These are phyloP conservation scores for Talaromyces pinophilus DNA, from an alignment of 2,329 filamentous ascomycete genomes.

Conservation along the genomic window DNA sequence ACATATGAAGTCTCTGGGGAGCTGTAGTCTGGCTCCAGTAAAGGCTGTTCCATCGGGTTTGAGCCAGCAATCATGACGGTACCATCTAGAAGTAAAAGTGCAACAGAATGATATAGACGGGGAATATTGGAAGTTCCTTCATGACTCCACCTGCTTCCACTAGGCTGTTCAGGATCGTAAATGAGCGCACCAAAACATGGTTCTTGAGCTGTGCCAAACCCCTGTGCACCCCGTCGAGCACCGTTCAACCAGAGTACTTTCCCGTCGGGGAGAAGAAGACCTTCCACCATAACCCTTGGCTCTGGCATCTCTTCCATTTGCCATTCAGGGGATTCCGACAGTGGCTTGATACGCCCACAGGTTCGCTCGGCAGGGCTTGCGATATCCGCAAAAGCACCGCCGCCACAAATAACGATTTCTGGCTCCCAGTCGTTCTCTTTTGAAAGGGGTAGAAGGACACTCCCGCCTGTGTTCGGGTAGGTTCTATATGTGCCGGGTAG, in stretches of 20 bases:
- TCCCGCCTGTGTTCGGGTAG: conserved; percentile 63
- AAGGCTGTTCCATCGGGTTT: conserved; percentile 61
- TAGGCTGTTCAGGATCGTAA: conserved; percentile 57
- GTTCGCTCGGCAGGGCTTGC: conserved; percentile 60
- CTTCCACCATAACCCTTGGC: conserved; percentile 62
- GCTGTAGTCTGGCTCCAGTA: conserved; percentile 47
- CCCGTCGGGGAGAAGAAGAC: conserved; percentile 61
- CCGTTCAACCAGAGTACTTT: conserved; percentile 63
- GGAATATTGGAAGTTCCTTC: conserved; percentile 47
- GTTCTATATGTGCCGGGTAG: conserved; percentile 60
- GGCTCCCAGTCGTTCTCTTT: conserved; percentile 55
- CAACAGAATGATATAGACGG: conserved; percentile 63
- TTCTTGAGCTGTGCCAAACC: conserved; percentile 58
- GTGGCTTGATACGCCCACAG: conserved; percentile 58
- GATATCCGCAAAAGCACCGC: conserved; percentile 61
- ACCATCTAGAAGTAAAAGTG: conserved; percentile 61
- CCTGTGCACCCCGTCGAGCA: conserved; percentile 59
- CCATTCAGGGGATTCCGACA: conserved; percentile 53
- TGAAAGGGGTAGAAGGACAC: conserved; percentile 57
- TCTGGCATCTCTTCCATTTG: conserved; percentile 61
- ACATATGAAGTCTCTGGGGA: conserved; percentile 50
- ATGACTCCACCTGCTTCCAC: conserved; percentile 53
- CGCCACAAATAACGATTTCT: conserved; percentile 60
- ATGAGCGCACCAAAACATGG: conserved; percentile 60
- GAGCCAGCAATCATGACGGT: conserved; percentile 62